phyloP scores from a whole-genome alignment of 257 asterid genomes.

The Petunia axillaris region DNA sequence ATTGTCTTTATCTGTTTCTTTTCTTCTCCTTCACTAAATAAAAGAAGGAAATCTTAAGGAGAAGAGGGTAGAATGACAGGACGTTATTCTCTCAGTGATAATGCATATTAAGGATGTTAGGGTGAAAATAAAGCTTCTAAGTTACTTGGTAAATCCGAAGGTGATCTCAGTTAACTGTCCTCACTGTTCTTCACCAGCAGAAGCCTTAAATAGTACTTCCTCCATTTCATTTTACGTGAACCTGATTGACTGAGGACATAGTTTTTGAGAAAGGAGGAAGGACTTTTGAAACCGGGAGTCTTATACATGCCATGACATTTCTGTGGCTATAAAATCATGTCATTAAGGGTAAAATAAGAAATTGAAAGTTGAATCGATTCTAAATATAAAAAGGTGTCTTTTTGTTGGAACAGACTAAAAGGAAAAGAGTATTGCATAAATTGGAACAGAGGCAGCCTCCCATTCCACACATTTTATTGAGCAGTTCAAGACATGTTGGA shows the following conservation, averaged over 20 bases:
- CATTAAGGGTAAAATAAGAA: too few relatives aligned
- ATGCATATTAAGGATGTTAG: background rate
- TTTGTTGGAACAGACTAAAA: too few relatives aligned
- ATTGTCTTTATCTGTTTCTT: background rate
- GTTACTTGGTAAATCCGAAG: constrained; percentile 13
- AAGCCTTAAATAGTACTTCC: background rate
- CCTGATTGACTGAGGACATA: too few relatives aligned
- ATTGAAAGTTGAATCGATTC: too few relatives aligned
- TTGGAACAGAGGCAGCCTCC: too few relatives aligned
- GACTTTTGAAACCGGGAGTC: too few relatives aligned
- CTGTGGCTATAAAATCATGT: too few relatives aligned
- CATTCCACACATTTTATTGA: constrained; percentile 12
- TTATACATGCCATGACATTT: too few relatives aligned
- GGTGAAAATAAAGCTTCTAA: constrained; percentile 19
- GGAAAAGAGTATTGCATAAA: too few relatives aligned
- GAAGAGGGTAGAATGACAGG: background rate
- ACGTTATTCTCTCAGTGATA: background rate
- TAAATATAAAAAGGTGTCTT: too few relatives aligned
- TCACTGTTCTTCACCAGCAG: background rate
- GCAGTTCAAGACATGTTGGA: background rate
- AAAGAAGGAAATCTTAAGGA: background rate
- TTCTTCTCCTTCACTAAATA: background rate
- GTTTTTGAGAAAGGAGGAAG: too few relatives aligned
- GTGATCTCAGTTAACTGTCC: background rate
- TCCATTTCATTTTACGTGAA: too few relatives aligned